Percentiles rank a stretch among this genome's conserved stretches.
Evolutionary conservation across 352 stramenopile species (phyloP).

Genomic region (Thalassiosira hispida): DNA sequence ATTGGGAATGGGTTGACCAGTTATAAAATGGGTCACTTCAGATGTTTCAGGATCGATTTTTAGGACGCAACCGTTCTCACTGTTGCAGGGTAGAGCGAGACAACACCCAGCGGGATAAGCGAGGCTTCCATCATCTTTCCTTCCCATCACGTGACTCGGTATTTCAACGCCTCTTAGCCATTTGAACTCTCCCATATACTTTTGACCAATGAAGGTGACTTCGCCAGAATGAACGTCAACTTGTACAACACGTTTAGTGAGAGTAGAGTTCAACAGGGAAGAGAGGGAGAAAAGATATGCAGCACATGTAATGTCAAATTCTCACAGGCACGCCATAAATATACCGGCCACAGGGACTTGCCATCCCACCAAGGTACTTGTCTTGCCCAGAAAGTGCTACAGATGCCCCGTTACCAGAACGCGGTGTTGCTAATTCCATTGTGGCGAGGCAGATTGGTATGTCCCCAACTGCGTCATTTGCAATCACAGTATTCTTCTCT

Average conservation of each 20-base stretch:
- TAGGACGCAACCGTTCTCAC: conserved; percentile 53
- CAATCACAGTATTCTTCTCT: conserved; percentile 1
- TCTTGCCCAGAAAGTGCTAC: conserved; percentile 58
- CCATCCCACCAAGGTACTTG: conserved; percentile 76
- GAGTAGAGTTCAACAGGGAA: neutral
- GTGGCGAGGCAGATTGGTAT: conserved; percentile 39
- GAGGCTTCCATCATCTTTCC: conserved; percentile 29
- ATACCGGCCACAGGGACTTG: conserved; percentile 68
- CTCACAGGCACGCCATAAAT: conserved; percentile 69
- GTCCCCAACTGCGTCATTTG: neutral
- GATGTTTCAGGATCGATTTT: conserved; percentile 71
- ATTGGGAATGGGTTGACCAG: conserved; percentile 41
- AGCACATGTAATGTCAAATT: no score
- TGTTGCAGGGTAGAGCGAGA: conserved; percentile 69
- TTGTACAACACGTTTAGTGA: conserved; percentile 66
- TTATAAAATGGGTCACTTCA: conserved; percentile 66
- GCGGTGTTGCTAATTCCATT: conserved; percentile 29
- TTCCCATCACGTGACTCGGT: conserved; percentile 48
- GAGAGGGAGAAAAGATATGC: neutral
- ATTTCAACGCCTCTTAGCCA: conserved; percentile 79
- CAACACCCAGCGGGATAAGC: conserved; percentile 63
- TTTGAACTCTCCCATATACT: conserved; percentile 78
- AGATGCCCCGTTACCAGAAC: conserved; percentile 2
- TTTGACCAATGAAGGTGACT: conserved; percentile 68
- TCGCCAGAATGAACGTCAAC: conserved; percentile 55